A percentile compares a stretch with the other conserved stretches of the same genome.
Evolutionary conservation across 805 yeast species (phyloP).

Genomic region (Candida easanensis): DNA sequence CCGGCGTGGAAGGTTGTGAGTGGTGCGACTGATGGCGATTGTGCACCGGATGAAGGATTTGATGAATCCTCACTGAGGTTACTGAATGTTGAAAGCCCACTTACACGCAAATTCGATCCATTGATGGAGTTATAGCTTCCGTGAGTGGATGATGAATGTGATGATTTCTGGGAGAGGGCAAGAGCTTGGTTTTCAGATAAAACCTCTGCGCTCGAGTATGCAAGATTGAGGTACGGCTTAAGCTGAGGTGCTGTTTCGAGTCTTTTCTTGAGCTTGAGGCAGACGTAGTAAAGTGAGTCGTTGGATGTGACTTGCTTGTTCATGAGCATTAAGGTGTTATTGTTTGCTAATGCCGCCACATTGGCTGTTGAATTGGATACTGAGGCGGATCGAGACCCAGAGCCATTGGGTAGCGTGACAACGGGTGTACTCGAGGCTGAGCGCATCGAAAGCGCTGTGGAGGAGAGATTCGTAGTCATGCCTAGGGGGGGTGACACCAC

Average conservation of each 20-base stretch:
- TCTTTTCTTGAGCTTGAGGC: constrained; percentile 52
- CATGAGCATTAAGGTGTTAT: constrained; percentile 44
- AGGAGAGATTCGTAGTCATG: constrained; percentile 7
- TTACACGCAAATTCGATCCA: constrained; percentile 29
- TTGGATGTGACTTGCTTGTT: constrained; percentile 59
- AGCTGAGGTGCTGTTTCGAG: constrained; percentile 62
- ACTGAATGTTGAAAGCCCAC: constrained; percentile 33
- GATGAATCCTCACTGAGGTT: constrained; percentile 33
- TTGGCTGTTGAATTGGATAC: constrained; percentile 11
- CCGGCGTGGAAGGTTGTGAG: constrained; percentile 70
- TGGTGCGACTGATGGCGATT: constrained; percentile 24
- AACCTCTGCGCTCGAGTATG: constrained; percentile 63
- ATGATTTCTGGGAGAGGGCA: constrained; percentile 35
- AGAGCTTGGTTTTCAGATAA: constrained; percentile 71
- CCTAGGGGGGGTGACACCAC: too few relatives aligned
- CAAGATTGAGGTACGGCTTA: constrained; percentile 62
- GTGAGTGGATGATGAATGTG: constrained; percentile 5
- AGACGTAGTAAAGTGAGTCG: constrained; percentile 70
- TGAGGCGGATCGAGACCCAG: constrained; percentile 13
- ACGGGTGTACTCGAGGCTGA: constrained; percentile 7
- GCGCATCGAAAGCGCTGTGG: constrained; percentile 9
- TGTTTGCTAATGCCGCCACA: constrained; percentile 9
- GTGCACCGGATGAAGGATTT: constrained; percentile 26
- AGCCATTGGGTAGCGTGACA: constrained; percentile 6
- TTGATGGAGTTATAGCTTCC: constrained; percentile 6